These are phyloP conservation scores for Elaeis oleifera DNA, from an alignment of 202 grass and related monocot species.

Conservation along the genomic window DNA sequence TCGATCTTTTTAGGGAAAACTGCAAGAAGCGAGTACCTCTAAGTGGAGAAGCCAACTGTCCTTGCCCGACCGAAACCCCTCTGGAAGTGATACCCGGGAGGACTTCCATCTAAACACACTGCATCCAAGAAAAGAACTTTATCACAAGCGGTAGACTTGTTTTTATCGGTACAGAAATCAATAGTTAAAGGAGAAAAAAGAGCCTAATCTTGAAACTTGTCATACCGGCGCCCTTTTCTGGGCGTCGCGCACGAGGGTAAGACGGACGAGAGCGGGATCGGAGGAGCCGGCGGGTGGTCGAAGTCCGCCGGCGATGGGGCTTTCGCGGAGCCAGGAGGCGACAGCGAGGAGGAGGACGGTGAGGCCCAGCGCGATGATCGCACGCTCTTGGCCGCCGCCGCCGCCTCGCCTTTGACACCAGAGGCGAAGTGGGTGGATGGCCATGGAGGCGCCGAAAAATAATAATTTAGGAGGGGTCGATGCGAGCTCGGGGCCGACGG, in stretches of 20 bases:
- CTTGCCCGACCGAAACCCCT: slow-evolving; percentile 52
- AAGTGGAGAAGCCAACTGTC: slow-evolving; percentile 70
- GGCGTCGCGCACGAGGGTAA: slow-evolving; percentile 55
- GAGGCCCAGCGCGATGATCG: slow-evolving; percentile 29
- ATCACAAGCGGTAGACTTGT: too few species aligned
- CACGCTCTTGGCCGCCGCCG: slow-evolving; percentile 18
- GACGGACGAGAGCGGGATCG: slow-evolving; percentile 37
- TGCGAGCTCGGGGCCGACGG: too few species aligned
- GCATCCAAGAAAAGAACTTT: neutral
- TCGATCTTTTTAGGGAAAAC: neutral
- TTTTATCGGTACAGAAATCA: too few species aligned
- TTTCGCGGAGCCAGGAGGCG: slow-evolving; percentile 16
- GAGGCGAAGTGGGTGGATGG: slow-evolving; percentile 37
- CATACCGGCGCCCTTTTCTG: slow-evolving; percentile 74
- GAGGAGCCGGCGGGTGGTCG: neutral
- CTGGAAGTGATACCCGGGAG: slow-evolving; percentile 74
- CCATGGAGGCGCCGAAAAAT: too few species aligned
- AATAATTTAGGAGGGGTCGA: too few species aligned
- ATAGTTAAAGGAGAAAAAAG: neutral
- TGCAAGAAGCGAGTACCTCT: slow-evolving; percentile 40
- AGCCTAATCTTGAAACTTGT: neutral
- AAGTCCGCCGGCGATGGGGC: neutral
- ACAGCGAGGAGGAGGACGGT: slow-evolving; percentile 36
- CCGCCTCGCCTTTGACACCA: slow-evolving; percentile 43
- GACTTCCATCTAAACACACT: slow-evolving; percentile 95